A percentile compares a stretch with the other conserved stretches of the same genome.
Evolutionary conservation across 768 basidiomycete genomes (phyloP).

Genomic region (Calocybe gangraenosa): DNA sequence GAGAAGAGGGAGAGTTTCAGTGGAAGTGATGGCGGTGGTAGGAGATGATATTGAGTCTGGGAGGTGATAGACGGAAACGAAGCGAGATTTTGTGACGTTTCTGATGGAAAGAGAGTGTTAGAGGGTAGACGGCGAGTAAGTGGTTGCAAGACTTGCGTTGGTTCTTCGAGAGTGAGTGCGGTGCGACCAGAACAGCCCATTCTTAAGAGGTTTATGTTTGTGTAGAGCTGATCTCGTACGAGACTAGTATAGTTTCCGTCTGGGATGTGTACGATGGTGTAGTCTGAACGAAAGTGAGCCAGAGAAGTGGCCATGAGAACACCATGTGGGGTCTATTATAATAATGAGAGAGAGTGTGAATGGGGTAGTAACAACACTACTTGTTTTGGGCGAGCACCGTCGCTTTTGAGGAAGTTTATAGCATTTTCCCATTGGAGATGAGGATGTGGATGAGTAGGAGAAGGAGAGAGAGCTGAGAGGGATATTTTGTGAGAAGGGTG

Average conservation of each 20-base stretch:
- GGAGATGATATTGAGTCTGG: conserved; percentile 31
- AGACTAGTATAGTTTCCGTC: conserved; percentile 56
- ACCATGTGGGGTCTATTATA: conserved; percentile 55
- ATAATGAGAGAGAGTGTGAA: background rate
- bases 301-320: conserved; percentile 78
- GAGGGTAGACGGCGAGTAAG: too few relatives aligned
- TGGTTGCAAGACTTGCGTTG: conserved; percentile 53
- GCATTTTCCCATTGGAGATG: conserved; percentile 57
- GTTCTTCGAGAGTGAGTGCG: conserved; percentile 74
- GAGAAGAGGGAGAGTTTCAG: conserved; percentile 17
- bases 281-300: conserved; percentile 85
- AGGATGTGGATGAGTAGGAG: conserved; percentile 28
- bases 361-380: conserved; percentile 18
- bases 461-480: conserved; percentile 47
- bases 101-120: conserved; percentile 32
- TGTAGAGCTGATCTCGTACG: conserved; percentile 63
- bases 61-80: conserved; percentile 66
- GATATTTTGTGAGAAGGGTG: conserved; percentile 63
- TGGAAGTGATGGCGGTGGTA: conserved; percentile 18
- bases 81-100: conserved; percentile 77
- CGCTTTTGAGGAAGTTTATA: conserved; percentile 56
- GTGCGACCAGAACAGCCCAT: conserved; percentile 78
- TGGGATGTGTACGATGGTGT: conserved; percentile 78
- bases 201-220: conserved; percentile 80
- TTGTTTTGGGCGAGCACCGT: conserved; percentile 72